Percentiles rank a stretch among this genome's conserved stretches.
Evolutionary conservation across 768 basidiomycete genomes (phyloP).

Genomic region (Mycena metata): DNA sequence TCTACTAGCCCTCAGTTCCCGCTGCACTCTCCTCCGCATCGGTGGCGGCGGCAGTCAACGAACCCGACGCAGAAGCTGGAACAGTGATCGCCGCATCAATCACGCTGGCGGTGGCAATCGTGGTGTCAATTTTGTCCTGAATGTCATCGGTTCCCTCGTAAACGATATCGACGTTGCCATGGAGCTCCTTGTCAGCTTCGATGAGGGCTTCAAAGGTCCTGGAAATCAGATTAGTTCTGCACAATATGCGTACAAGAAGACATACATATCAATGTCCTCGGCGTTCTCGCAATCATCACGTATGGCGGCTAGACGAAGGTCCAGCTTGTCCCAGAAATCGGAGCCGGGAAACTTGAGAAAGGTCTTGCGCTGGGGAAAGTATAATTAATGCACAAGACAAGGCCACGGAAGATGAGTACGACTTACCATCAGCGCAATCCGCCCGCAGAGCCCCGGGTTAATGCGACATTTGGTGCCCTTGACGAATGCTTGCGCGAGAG

Average conservation of each 20-base stretch:
- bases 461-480: constrained; percentile 11
- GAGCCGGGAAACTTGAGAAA: background rate
- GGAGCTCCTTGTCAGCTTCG: background rate
- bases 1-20: too few relatives aligned
- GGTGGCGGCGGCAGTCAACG: too few relatives aligned
- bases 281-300: background rate
- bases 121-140: too few relatives aligned
- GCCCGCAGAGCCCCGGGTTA: constrained; percentile 2
- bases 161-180: too few relatives aligned
- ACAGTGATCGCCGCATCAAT: too few relatives aligned
- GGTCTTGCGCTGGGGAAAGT: background rate
- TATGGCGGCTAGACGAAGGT: background rate
- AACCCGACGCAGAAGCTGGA: too few relatives aligned
- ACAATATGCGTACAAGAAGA: background rate
- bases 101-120: too few relatives aligned
- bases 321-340: background rate
- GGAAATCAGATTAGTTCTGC: background rate
- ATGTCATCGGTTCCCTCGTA: too few relatives aligned
- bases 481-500: constrained; percentile 1
- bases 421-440: constrained; percentile 25
- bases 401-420: background rate
- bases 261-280: background rate
- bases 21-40: too few relatives aligned
- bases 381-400: too few relatives aligned
- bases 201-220: constrained; percentile 6